A percentile compares a stretch with the other conserved stretches of the same genome.
phyloP scores from a whole-genome alignment of 306 rosid genomes.

The Rubus parviflorus region DNA sequence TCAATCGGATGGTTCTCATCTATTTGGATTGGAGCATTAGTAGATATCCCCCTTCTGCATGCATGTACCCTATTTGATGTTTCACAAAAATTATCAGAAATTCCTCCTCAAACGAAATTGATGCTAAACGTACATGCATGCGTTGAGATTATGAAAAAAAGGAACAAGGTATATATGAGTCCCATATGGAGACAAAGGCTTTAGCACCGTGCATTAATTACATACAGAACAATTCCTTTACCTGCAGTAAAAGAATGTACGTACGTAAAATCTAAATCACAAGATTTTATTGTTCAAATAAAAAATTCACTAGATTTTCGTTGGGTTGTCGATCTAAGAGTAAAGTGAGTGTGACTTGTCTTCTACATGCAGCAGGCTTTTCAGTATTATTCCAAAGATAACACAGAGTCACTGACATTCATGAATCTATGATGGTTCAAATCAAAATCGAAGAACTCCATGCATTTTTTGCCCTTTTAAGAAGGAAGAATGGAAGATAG shows the following conservation, averaged over 20 bases:
- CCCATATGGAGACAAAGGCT: not conserved
- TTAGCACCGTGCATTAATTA: not conserved
- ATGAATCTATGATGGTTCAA: too few relatives aligned
- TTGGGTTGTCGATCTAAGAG: not conserved
- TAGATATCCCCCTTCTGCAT: not conserved
- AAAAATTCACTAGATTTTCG: conserved; percentile 18
- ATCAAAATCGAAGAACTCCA: too few relatives aligned
- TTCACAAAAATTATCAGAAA: too few relatives aligned
- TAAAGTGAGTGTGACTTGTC: conserved; percentile 25
- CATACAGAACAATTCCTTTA: not conserved
- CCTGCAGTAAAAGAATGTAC: not conserved
- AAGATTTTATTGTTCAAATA: too few relatives aligned
- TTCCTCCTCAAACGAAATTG: too few relatives aligned
- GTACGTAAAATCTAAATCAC: not conserved
- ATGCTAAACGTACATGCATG: too few relatives aligned
- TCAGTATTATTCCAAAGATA: too few relatives aligned
- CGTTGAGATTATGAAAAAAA: too few relatives aligned
- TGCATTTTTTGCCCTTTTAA: too few relatives aligned
- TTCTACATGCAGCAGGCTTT: not conserved
- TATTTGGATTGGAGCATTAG: conserved; percentile 3
- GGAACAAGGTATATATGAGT: too few relatives aligned
- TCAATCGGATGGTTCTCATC: conserved; percentile 7
- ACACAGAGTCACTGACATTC: too few relatives aligned
- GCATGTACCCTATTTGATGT: not conserved
- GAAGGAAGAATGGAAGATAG: too few relatives aligned